Evolutionary conservation across 177 flowering plant species (phyloP), one percentile per base, ranked within the genome.

Genomic region (Vitis hybrid): DNA sequence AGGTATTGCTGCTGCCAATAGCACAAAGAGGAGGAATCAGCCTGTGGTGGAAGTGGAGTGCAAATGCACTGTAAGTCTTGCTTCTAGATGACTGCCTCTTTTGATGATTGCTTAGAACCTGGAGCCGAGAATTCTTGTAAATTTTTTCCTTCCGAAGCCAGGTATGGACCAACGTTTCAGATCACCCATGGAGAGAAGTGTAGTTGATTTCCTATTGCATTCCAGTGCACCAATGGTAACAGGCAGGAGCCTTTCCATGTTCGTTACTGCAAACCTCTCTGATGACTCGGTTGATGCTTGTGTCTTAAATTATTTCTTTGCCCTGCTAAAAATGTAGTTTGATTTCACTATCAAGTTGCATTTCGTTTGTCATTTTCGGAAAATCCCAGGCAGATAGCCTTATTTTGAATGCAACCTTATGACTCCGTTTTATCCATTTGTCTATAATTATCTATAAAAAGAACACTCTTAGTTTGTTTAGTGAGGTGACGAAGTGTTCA

Each of bases 51-150:
- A 63, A 70, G 60, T 57, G 13, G 45, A 39, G 67, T 63, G 51
- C 23, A 61, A 61, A 57, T 11, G 50, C 51, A 30, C 45, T 51
- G 65, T 48, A 62, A 67, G 66, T 56, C 45, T 39, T 7, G 59
- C 66, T 50, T 15, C 39, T 26, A 8, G 30, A 12, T 18, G 60
- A 23, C 21, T 51, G 65, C 66, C 64, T 32, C 66, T 26, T 52
- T 51, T 58, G 67, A 69, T 63, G 72, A 19, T 64, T 60, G 58
- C 70, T 56, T 39, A 39, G 64, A 71, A 32, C 61, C 67, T 19
- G 70, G 45, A 51, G 63, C 58, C 51, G 63, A 30, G 57, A 62
- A 57, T 56, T 72, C 63, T 63, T 76, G 82, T 79, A 71, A 64
- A 79, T 76, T 73, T 68, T 64, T 56, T 39, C 45, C 68, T 70